Conservation (phyloP, 768 basidiomycete genomes). For the Tremella fuciformis region DNA sequence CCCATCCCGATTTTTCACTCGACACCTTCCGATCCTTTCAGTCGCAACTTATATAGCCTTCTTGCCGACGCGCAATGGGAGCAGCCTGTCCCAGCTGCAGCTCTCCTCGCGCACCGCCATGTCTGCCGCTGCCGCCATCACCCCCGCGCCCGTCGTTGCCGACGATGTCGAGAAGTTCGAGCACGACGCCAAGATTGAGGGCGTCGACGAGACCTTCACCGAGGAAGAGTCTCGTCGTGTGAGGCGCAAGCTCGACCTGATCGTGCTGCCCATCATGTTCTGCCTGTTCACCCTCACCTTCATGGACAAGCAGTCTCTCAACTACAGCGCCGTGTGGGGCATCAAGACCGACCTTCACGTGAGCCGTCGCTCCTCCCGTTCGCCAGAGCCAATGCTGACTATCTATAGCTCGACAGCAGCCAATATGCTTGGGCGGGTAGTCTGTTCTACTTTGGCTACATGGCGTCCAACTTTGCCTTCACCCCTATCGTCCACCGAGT, state of each 20-base stretch:
- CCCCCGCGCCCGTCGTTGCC: too few relatives aligned
- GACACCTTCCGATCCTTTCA: too few relatives aligned
- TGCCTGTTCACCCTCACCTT: slow-evolving; percentile 4
- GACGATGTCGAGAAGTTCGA: too few relatives aligned
- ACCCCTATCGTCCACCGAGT: background rate
- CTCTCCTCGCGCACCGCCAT: too few relatives aligned
- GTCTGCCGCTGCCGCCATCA: too few relatives aligned
- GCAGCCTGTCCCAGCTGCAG: too few relatives aligned
- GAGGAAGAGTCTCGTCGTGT: slow-evolving; percentile 17
- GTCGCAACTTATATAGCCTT: too few relatives aligned
- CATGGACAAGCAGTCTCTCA: slow-evolving; percentile 5
- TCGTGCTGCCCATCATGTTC: slow-evolving; percentile 7
- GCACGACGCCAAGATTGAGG: slow-evolving; percentile 15
- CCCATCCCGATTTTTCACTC: too few relatives aligned
- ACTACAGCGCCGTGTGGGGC: background rate
- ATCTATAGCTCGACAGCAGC: background rate
- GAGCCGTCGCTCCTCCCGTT: background rate
- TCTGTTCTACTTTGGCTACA: background rate
- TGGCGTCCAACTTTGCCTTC: background rate
- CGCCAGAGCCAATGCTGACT: background rate
- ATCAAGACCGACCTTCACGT: background rate
- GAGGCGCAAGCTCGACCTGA: slow-evolving; percentile 12
- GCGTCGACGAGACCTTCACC: slow-evolving; percentile 23
- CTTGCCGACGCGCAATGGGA: too few relatives aligned
- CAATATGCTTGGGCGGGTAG: background rate